Base-by-base conservation (phyloP, 116 monocot species). In the Phalaenopsis hybrid region DNA sequence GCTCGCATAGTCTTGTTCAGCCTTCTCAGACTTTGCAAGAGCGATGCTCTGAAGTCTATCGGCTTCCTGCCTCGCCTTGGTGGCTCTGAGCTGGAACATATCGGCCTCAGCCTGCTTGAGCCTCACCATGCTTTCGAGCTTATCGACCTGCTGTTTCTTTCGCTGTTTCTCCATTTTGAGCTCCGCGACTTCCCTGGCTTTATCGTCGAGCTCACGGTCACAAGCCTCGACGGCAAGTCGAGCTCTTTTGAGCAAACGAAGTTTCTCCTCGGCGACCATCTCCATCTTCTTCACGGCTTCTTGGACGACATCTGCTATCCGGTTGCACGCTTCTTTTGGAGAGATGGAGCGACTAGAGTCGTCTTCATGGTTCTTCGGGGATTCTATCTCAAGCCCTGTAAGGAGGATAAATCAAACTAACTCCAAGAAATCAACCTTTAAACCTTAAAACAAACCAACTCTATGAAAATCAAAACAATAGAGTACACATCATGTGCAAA, bases 61-160 rank as follows among this genome's bases (percentile, higher is more conserved):
- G 5, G 96, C 94, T 77, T 96, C 96, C 79, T 91, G 87, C 61
- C 86, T 81, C 12, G 97, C 97, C 85, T 97, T 94, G 0, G 81
- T 94, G 15, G 97, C 97, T 83, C 94, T 97, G 31, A 91, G 78
- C 80, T 97, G 97, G 86, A 97, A 94, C 94, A 97, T 97, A 74
- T 97, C 97, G 10, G 97, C 97, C 82, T 97, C 97, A 5, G 91
- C 92, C 63, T 92, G 94, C 86, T 96, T 96, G 9, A 96, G 86
- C 78, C 94, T 86, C 6, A 92, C 90, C 8, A 97, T 97, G 88
- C 97, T 94, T 79, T 97, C 97, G 0, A 97, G 88, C 85, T 97
- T 94, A 61, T 97, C 94, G 33, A 94, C 93, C 57, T 97, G 94
- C 57, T 88, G 94, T 79, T 88, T 89, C 87, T 92, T 90, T 55